Base-by-base conservation (phyloP, 148 eudicot genomes). In the Silene latifolia region DNA sequence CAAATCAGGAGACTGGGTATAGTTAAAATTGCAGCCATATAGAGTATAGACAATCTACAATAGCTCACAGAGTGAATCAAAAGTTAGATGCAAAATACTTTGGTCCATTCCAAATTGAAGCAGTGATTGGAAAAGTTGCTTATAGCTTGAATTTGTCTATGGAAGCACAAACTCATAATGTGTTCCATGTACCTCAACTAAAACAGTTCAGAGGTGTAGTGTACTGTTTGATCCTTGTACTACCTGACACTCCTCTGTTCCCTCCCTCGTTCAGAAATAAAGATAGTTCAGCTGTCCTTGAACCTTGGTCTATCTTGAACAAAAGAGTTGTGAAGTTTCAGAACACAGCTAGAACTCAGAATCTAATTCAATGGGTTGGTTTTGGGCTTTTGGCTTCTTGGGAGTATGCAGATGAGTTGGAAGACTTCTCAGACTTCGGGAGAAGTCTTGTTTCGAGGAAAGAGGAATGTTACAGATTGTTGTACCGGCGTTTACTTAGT, bases 141-240 rank as follows among this genome's bases (percentile, higher is more conserved):
- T 57, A 72, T 24, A 15, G 57, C 20, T 19, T 56, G n/a, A 23
- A 72, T 17, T 63, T 72, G 8, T 63, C 75, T 0, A 3, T 19
- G 1, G 19, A 12, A 18, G 25, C 75, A 6, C 15, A 56, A 19
- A 73, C 59, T 15, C 76, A 73, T 19, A n/a, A 29, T 21, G 29
- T 21, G 10, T n/a, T 73, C 6, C 76, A 61, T 44, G 76, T 73
- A 0, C 61, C 35, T 15, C 76, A 57, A 13, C 76, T 73, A 4
- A 68, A 46, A 23, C 14, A 9, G 4, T 68, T 68, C 18, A 5
- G 2, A 2, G 72, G 72, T 1, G 23, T 17, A 2, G 19, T 39
- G 44, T 7, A 32, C 44, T 39, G 44, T 7, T 5, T 35, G 4
- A 1, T 35, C 39, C 39, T 5, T 35, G 39, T 35, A 35, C 39